Percentiles rank a stretch among this genome's conserved stretches.
Conservation (phyloP, 2,329 filamentous ascomycete genomes). For the Malbranchea zuffiana region DNA sequence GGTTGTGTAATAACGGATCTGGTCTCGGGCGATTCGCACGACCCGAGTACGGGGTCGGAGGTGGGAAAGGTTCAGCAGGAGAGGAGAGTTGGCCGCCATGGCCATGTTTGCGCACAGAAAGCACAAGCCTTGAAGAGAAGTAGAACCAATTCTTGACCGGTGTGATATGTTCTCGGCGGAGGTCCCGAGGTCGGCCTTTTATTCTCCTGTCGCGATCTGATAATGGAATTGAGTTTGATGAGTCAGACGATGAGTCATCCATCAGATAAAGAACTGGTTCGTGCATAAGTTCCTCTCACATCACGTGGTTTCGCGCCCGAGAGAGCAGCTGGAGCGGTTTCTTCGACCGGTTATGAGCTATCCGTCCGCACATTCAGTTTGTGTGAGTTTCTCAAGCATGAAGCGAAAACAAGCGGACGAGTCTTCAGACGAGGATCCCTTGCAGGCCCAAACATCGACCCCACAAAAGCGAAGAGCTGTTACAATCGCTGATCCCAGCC, state of each 20-base stretch:
- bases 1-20: conserved; percentile 36
- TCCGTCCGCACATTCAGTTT: too few relatives aligned
- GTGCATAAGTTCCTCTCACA: not conserved
- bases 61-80: conserved; percentile 3
- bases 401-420: conserved; percentile 35
- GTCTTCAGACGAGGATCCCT: conserved; percentile 24
- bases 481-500: conserved; percentile 21
- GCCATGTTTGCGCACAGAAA: not conserved
- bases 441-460: conserved; percentile 23
- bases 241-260: not conserved
- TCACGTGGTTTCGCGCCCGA: conserved; percentile 9
- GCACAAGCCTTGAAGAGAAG: not conserved
- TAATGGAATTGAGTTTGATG: conserved; percentile 5
- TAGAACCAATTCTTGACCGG: too few relatives aligned
- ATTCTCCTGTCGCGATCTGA: too few relatives aligned
- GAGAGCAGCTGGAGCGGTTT: not conserved
- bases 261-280: conserved; percentile 4
- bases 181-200: too few relatives aligned
- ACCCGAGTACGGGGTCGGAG: conserved; percentile 5
- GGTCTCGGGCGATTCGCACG: conserved; percentile 17
- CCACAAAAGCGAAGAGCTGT: conserved; percentile 29
- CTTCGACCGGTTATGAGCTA: too few relatives aligned
- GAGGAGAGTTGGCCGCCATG: conserved; percentile 5
- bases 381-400: conserved; percentile 18
- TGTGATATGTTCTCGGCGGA: too few relatives aligned